A percentile compares a stretch with the other conserved stretches of the same genome.
These are phyloP conservation scores for Poa pratensis DNA, from an alignment of 176 grass and related monocot genomes.

Conservation along the genomic window DNA sequence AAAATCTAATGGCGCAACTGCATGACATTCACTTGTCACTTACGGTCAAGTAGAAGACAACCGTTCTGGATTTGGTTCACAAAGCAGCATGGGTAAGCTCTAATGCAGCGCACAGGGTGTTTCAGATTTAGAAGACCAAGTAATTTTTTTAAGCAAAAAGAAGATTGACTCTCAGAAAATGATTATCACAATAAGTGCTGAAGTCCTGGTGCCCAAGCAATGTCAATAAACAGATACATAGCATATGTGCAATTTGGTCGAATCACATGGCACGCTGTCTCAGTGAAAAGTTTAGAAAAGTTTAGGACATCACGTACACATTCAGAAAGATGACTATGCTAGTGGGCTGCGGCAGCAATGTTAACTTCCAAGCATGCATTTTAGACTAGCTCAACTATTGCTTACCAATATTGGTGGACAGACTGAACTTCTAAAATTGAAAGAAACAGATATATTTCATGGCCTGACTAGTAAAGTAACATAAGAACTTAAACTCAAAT, in stretches of 20 bases:
- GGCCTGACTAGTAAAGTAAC: neutral
- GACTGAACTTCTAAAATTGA: neutral
- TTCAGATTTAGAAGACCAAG: neutral
- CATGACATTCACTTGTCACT: neutral
- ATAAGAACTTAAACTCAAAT: neutral
- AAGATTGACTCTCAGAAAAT: neutral
- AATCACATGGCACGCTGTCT: conserved; percentile 7
- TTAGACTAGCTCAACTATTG: neutral
- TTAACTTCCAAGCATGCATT: conserved; percentile 20
- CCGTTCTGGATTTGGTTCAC: neutral
- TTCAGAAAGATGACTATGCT: conserved; percentile 1
- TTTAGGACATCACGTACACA: neutral
- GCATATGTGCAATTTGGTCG: neutral
- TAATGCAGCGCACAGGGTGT: neutral
- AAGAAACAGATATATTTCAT: neutral
- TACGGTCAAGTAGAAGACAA: conserved; percentile 11
- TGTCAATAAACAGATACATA: neutral
- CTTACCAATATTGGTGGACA: neutral
- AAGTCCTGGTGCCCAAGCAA: conserved; percentile 26
- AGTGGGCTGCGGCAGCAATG: neutral
- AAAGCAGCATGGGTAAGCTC: neutral
- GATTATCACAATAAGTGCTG: neutral
- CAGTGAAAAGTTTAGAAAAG: neutral
- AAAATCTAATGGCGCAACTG: neutral
- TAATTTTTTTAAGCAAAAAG: neutral